Conservation (phyloP, 768 basidiomycete species). For the Suillus brevipes region DNA sequence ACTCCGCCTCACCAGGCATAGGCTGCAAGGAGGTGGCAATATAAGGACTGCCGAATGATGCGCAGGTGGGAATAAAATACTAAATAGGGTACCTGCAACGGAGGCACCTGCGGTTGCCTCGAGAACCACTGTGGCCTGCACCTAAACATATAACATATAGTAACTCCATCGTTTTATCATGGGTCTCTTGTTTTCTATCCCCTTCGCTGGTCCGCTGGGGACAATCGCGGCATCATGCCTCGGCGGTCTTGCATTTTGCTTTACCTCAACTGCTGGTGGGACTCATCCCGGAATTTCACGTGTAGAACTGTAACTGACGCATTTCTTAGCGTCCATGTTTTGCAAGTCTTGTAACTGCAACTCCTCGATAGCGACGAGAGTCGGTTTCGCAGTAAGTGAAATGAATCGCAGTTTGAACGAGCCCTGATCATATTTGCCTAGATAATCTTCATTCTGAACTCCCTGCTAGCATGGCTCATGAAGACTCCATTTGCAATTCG, state of each 20-base stretch:
- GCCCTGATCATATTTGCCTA: conserved; percentile 30
- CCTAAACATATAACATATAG: neutral
- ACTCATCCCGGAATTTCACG: conserved; percentile 16
- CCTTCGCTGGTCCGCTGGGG: conserved; percentile 64
- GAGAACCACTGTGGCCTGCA: too few species aligned
- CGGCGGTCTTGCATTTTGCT: conserved; percentile 81
- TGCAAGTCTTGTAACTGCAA: conserved; percentile 99
- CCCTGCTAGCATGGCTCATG: conserved; percentile 96
- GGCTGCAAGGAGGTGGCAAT: too few species aligned
- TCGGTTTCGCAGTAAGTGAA: conserved; percentile 83
- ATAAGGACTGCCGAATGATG: too few species aligned
- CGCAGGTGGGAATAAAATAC: conserved; percentile 2
- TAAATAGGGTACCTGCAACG: too few species aligned
- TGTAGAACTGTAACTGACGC: conserved; percentile 9
- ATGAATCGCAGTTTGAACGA: neutral
- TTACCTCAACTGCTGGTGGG: conserved; percentile 80
- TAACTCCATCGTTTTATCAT: conserved; percentile 37
- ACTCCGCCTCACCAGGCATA: too few species aligned
- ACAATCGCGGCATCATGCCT: conserved; percentile 83
- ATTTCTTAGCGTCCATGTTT: conserved; percentile 79
- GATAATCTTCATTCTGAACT: conserved; percentile 95
- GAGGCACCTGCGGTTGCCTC: too few species aligned
- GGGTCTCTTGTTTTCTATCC: conserved; percentile 75
- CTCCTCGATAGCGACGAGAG: conserved; percentile 94
- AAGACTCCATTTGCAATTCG: conserved; percentile 85